Evolutionary conservation across 2,329 filamentous ascomycete genomes (phyloP), one percentile per base, ranked within the genome.

Genomic region (Fusarium longipes): DNA sequence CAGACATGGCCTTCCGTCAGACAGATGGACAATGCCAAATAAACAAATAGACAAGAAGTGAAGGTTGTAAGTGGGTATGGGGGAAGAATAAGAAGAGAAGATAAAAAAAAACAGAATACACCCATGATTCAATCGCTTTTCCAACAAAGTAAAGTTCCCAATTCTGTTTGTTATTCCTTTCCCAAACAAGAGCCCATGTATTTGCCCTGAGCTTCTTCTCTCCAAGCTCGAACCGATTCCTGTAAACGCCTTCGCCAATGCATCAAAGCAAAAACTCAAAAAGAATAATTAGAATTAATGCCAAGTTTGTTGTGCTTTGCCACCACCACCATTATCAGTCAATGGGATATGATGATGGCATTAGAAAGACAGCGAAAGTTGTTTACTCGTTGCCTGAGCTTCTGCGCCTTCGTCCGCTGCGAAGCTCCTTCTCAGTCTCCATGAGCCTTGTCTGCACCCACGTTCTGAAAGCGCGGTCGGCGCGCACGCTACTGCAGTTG

Each of bases 401-500:
- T 47, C 83, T 79, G 63, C 84, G 77, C 67, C 85, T 79, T 48
- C 85, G 79, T 33, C 84, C 83, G 10, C 81, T 83, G 30, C 86
- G 82, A 55, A 88, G 76, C 69, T 88, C 85, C 70, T 84, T 83
- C 71, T 89, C 86, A 20, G 86, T 87, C 69, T 88, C 85, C 83
- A 89, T 83, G 25, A 89, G 78, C 15, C 86, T 79, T 20, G 82
- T 81, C 74, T 88, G 86, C 32, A 88, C 84, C 83, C 85, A 88
- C 61, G 82, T 85, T 45, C 86, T 84, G 72, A 86, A 83, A 2
- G 80, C 78, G 27, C 77, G 76, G 61, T 87, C 84, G 43, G 74
- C 76, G 39, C 85, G 83, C 17, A 87, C 84, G 35, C 82, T 77
- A 24, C 85, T 83, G 76, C 85, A 88, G 77, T 88, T 89, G 70